phyloP scores from a whole-genome alignment of 768 basidiomycete genomes.

The Erythrobasidium yunnanense region DNA sequence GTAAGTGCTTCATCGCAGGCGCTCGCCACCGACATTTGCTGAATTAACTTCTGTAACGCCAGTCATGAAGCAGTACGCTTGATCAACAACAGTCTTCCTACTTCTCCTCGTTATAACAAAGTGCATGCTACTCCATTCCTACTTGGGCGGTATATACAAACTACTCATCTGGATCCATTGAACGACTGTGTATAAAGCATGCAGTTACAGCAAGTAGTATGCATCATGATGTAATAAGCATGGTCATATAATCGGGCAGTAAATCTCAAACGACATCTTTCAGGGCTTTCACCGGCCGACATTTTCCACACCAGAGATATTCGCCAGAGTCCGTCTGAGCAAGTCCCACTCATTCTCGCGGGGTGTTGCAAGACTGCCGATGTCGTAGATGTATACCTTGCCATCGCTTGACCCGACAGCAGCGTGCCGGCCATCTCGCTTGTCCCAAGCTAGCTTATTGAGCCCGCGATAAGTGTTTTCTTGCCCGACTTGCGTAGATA shows the following conservation, averaged over 20 bases:
- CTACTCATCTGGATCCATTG: no score
- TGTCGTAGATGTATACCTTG: slow-evolving; percentile 81
- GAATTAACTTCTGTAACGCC: background rate
- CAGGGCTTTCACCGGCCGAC: slow-evolving; percentile 13
- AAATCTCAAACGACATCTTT: no score
- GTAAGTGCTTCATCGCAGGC: background rate
- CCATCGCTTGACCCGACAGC: slow-evolving; percentile 89
- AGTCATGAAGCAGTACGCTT: slow-evolving; percentile 27
- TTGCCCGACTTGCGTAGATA: slow-evolving; percentile 65
- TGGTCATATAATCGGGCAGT: no score
- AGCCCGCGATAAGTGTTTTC: slow-evolving; percentile 51
- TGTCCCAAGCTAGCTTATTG: slow-evolving; percentile 93
- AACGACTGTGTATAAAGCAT: no score
- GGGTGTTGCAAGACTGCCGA: slow-evolving; percentile 79
- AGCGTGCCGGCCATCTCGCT: slow-evolving; percentile 77
- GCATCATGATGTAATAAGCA: no score
- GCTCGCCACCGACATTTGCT: background rate
- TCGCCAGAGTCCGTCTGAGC: slow-evolving; percentile 72
- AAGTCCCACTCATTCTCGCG: slow-evolving; percentile 89
- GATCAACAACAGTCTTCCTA: background rate
- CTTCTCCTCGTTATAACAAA: background rate
- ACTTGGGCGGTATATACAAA: no score
- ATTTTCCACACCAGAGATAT: slow-evolving; percentile 43
- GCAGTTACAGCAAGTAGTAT: no score
- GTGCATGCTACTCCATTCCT: no score